These are phyloP conservation scores for Taiozyma sp. DNA, from an alignment of 1,139 yeast species.

Conservation along the genomic window DNA sequence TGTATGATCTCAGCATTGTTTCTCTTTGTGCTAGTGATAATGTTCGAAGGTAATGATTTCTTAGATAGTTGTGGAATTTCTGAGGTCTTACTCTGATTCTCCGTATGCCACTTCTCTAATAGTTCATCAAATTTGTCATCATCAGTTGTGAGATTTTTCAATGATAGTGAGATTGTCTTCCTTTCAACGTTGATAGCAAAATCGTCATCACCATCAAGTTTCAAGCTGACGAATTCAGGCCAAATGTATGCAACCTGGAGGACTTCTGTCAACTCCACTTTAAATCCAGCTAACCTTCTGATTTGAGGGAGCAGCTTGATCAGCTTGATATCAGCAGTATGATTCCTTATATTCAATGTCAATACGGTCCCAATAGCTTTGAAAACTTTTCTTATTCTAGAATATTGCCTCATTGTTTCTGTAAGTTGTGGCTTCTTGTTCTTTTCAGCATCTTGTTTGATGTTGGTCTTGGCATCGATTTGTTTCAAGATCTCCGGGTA, in stretches of 20 bases:
- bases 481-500: conserved; percentile 40
- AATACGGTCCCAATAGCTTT: conserved; percentile 15
- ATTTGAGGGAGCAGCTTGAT: conserved; percentile 11
- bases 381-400: conserved; percentile 17
- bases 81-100: conserved; percentile 1
- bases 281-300: conserved; percentile 6
- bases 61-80: conserved; percentile 10
- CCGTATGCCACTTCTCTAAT: conserved; percentile 11
- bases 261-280: conserved; percentile 10
- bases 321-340: conserved; percentile 17
- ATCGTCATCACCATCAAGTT: conserved; percentile 15
- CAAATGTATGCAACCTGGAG: conserved; percentile 16
- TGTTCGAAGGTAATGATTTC: neutral
- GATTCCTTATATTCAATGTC: conserved; percentile 10
- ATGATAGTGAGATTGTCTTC: conserved; percentile 5
- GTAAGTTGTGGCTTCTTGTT: neutral
- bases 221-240: conserved; percentile 14
- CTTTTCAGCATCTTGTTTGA: neutral
- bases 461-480: conserved; percentile 5
- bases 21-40: conserved; percentile 3
- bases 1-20: conserved; percentile 4
- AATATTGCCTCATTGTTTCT: neutral
- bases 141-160: conserved; percentile 8
- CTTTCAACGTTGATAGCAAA: conserved; percentile 16
- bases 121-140: conserved; percentile 5